Conservation (phyloP, 176 grass and related monocot genomes). For the Puya raimondii region DNA sequence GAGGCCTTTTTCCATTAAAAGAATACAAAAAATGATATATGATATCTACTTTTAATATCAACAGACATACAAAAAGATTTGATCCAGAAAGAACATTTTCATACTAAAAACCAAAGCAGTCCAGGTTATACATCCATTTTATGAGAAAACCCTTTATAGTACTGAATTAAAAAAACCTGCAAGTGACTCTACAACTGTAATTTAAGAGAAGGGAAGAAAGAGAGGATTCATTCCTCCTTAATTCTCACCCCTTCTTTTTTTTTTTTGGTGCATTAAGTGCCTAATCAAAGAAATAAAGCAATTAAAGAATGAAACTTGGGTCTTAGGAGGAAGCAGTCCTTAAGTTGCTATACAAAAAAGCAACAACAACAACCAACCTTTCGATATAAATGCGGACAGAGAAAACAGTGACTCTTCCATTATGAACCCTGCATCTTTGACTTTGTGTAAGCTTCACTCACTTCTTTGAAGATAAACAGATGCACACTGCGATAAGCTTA, state of each 20-base stretch:
- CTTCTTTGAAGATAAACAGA: background rate
- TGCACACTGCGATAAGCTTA: background rate
- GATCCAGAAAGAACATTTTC: background rate
- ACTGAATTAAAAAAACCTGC: background rate
- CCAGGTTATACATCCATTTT: background rate
- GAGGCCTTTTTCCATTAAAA: too few species aligned
- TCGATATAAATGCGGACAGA: background rate
- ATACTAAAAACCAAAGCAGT: background rate
- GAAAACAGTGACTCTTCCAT: background rate
- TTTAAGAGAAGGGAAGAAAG: background rate
- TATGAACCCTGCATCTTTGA: background rate
- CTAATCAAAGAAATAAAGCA: slow-evolving; percentile 19
- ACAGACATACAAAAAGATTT: background rate
- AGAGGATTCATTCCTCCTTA: background rate
- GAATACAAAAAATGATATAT: background rate
- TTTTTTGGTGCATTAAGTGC: slow-evolving; percentile 9
- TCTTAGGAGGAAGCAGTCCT: background rate
- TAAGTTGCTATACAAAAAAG: background rate
- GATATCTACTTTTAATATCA: background rate
- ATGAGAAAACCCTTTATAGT: background rate
- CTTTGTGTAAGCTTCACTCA: background rate
- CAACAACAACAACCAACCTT: background rate
- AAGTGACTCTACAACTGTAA: background rate
- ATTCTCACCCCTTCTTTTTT: background rate
- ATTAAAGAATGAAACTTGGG: slow-evolving; percentile 5